Base-by-base conservation (phyloP, 805 yeast genomes). In the Yamadazyma scolyti region DNA sequence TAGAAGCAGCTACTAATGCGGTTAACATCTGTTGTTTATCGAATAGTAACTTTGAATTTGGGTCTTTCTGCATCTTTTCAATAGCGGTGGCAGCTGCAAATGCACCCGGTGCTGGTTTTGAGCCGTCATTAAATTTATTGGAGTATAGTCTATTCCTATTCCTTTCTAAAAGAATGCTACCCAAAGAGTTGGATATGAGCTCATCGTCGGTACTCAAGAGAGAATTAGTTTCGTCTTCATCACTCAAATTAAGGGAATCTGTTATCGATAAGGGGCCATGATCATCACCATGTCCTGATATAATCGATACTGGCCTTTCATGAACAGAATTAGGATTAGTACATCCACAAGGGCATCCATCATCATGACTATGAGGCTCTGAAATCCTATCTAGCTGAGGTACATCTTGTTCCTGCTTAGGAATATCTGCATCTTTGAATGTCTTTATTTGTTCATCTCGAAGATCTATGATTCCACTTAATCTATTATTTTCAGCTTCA, bases 401-500 rank as follows among this genome's bases (percentile, higher is more conserved):
- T 14, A 23, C 33, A 8, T 23, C 12, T 18, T 23, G 23, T 6
- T 15, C 22, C 3, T 16, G 22, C 4, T 8, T 8, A 8, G 10
- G 20, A 10, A 19, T 19, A 19, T 19, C 10, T 19, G 20, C 9
- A 8, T 19, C 10, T 7, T 22, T 12, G 25, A 12, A 8, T 22
- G 25, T 10, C 26, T 70, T 80, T 43, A 77, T 52, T 42, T 75
- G 79, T 43, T 79, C 84, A 46, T 79, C 84, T 43, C 80, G 71
- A 34, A 79, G 53, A 37, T 77, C 82, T 23, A 84, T 48, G 27
- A 82, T 50, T 7, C 84, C 82, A 20, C 73, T 66, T 16, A 88
- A 56, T 47, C 82, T 72, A 41, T 77, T 75, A 52, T 85, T 86
- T 47, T 87, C 95, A 3, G 81, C 74, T 53, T 87, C 95, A 14